Evolutionary conservation across 495 filamentous ascomycete species (phyloP).

Genomic region (Hamigera avellanea): DNA sequence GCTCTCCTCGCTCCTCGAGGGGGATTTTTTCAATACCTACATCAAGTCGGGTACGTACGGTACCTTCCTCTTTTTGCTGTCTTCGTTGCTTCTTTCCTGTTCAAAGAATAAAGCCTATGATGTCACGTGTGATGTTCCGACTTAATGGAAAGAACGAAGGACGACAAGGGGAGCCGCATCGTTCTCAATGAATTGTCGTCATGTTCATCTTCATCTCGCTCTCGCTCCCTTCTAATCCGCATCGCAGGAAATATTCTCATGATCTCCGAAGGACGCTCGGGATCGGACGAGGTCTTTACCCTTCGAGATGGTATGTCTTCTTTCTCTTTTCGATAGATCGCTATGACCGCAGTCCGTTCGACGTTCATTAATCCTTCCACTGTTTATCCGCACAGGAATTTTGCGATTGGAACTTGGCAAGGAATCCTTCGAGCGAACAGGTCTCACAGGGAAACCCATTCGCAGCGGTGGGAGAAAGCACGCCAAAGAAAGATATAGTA

Average conservation of each 20-base stretch:
- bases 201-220: background rate
- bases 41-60: constrained; percentile 65
- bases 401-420: constrained; percentile 71
- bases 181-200: constrained; percentile 2
- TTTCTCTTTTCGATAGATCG: background rate
- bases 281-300: constrained; percentile 69
- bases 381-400: constrained; percentile 35
- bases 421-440: constrained; percentile 75
- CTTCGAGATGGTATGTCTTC: constrained; percentile 51
- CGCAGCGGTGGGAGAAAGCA: constrained; percentile 48
- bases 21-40: constrained; percentile 75
- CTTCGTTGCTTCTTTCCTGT: background rate
- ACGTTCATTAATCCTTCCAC: background rate
- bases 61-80: background rate
- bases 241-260: constrained; percentile 70
- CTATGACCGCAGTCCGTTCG: background rate
- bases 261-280: constrained; percentile 75
- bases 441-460: constrained; percentile 64
- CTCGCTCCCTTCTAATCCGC: background rate
- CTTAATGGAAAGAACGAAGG: too few relatives aligned
- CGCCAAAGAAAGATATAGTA: constrained; percentile 47
- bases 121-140: too few relatives aligned
- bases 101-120: too few relatives aligned
- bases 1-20: constrained; percentile 56
- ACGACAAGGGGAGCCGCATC: too few relatives aligned